Base-by-base conservation (phyloP, 2,329 filamentous ascomycete genomes). In the Cytospora mali region DNA sequence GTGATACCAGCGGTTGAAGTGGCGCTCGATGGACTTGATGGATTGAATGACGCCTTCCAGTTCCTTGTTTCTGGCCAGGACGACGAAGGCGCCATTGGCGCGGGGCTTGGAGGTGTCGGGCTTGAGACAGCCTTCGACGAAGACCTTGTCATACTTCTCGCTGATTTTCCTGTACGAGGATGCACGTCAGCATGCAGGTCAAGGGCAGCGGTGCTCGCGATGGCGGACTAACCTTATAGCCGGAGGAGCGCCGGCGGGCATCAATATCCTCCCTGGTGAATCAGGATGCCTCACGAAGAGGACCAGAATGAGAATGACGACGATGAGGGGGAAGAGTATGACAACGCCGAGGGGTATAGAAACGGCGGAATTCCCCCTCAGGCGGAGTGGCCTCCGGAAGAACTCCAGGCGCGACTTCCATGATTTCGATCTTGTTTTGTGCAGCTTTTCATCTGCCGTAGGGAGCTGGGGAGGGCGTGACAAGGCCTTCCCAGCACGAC, bases 1-100 rank as follows among this genome's bases (percentile, higher is more conserved):
- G 77, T 98, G 88, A 75, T 93, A 99, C 93, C 94, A 99, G 69
- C 93, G 87, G 79, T 99, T 99, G 86, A 99, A 99, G 78, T 99
- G 95, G 70, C 95, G 87, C 80, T 99, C 95, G 69, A 99, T 93
- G 50, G 94, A 98, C 80, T 97, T 97, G 75, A 99, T 85, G 11
- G 95, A 98, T 76, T 98, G 92, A 68, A 99, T 87, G 46, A 99
- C 95, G 64, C 95, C 95, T 0, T 97, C 93, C 67, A 99, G 77
- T 79, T 99, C 95, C 81, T 97, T 96, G 75, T 99, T 98, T 70
- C 95, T 84, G 60, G 95, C 95, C 64, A 99, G 84, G 46, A 99
- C 93, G 67, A 99, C 95, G 72, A 99, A 97, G 28, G 92, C 94
- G 65, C 92, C 95, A 73, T 98, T 99, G 69, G 92, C 95, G 72